Evolutionary conservation across 208 protist species (phyloP), one percentile per base, ranked within the genome.

Genomic region (Borovskyia barvae): DNA sequence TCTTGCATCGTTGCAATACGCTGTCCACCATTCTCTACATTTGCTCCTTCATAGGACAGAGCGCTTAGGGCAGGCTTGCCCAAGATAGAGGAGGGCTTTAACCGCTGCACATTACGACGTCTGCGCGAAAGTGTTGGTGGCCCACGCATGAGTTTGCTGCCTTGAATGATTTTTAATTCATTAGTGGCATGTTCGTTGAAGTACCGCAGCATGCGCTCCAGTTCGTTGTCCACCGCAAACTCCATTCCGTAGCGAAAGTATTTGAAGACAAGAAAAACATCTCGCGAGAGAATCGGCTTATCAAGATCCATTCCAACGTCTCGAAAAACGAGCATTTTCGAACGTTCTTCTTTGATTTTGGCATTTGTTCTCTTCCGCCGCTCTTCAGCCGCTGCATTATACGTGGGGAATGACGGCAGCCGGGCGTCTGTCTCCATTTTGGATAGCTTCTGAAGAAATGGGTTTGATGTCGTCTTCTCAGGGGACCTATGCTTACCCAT

Each of bases 291-390:
- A 62, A 94, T 92, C 2, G 88, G 85, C 48, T 91, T 92, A 43
- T 94, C 88, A 3, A 94, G 62, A 43, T 94, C 84, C 88, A 94
- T 94, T 14, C 88, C 85, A 20, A 94, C 88, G 61, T 94, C 83
- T 22, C 88, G 72, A 41, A 94, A 94, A 4, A 94, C 69, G 30
- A 94, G 66, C 75, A 94, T 79, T 29, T 85, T 73, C 17, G 70
- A 62, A 32, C 88, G 72, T 41, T 94, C 88, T 33, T 70, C 66
- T 28, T 87, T 72, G 47, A 94, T 83, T 48, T 81, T 82, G 8
- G 77, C 51, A 40, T 90, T 75, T 25, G 80, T 76, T 9, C 62
- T 72, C 37, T 67, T 54, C 17, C 67, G 58, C 0, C 81, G 66
- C 19, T 50, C 36, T 35, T 88, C 77, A 0, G 67, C 60, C 3